Evolutionary conservation across 352 stramenopile genomes (phyloP), one percentile per base, ranked within the genome.

Genomic region (Phytophthora litchii): DNA sequence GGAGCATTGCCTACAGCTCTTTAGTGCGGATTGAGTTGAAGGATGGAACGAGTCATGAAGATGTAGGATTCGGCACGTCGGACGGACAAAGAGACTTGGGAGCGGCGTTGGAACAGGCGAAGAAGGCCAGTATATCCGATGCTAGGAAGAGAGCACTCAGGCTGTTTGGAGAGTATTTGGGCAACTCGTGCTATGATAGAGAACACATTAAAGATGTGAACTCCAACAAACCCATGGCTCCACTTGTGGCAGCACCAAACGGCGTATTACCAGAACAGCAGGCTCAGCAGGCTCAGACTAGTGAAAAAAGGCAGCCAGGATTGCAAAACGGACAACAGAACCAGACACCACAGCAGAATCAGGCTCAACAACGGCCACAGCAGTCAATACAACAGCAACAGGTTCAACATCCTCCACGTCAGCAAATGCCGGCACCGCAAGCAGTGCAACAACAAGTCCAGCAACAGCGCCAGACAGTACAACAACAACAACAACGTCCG

Each of bases 111-210:
- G 86, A 95, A 27, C 84, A 95, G 48, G 79, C 86, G 6, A 95
- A 95, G 54, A 95, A 95, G 71, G 79, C 86, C 21, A 94, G 84
- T 52, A 89, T 95, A 25, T 95, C 86, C 4, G 86, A 95, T 63
- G 86, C 81, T 1, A 68, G 86, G 14, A 95, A 95, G 60, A 72
- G 86, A 32, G 81, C 84, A 6, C 55, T 95, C 27, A 75, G 86
- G 6, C 59, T 95, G 3, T 95, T 95, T 72, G 86, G 86, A 29
- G 86, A 95, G 59, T 93, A 91, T 45, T 46, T 95, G 7, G 86
- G 86, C 11, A 95, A 95, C 42, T 95, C 86, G 16, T 94, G 84
- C 69, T 95, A 95, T 43, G 86, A 95, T 40, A 76, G 77, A n/a
- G 83, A 95, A 43, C 83, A 93, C 21, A 93, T 93, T 41, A 86